Percentiles rank a stretch among this genome's conserved stretches.
These are phyloP conservation scores for Pichia nakasei DNA, from an alignment of 805 yeast species.

Conservation along the genomic window DNA sequence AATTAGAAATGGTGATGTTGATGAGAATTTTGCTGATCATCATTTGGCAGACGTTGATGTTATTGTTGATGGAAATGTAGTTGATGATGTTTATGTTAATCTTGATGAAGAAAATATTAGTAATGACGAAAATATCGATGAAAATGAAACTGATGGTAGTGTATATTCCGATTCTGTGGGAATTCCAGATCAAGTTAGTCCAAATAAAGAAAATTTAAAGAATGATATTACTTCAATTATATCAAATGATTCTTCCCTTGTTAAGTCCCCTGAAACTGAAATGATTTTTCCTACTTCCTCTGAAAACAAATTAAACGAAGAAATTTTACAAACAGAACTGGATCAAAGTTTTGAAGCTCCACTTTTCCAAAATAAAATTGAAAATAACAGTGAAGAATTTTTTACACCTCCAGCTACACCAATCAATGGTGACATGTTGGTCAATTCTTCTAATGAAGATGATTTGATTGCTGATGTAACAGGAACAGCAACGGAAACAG, in stretches of 20 bases:
- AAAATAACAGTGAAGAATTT: neutral
- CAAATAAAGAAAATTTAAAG: neutral
- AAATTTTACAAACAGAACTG: too few relatives aligned
- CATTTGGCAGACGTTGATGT: too few relatives aligned
- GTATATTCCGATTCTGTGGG: neutral
- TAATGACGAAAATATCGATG: neutral
- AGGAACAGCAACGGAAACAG: too few relatives aligned
- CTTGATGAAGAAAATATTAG: neutral
- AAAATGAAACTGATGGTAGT: neutral
- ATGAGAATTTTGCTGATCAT: constrained; percentile 12
- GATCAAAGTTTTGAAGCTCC: neutral
- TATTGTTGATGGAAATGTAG: neutral
- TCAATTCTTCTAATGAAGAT: too few relatives aligned
- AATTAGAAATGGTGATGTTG: constrained; percentile 13
- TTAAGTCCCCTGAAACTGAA: too few relatives aligned
- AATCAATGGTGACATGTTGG: neutral
- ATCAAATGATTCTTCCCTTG: too few relatives aligned
- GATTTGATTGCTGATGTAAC: too few relatives aligned
- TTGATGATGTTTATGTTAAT: neutral
- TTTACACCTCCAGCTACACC: constrained; percentile 7
- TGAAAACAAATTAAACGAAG: neutral
- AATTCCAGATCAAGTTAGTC: neutral
- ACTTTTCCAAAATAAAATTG: neutral
- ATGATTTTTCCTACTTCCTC: neutral
- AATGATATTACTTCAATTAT: neutral